Conservation (phyloP, 2,329 filamentous ascomycete species). For the Fusarium sacchari region DNA sequence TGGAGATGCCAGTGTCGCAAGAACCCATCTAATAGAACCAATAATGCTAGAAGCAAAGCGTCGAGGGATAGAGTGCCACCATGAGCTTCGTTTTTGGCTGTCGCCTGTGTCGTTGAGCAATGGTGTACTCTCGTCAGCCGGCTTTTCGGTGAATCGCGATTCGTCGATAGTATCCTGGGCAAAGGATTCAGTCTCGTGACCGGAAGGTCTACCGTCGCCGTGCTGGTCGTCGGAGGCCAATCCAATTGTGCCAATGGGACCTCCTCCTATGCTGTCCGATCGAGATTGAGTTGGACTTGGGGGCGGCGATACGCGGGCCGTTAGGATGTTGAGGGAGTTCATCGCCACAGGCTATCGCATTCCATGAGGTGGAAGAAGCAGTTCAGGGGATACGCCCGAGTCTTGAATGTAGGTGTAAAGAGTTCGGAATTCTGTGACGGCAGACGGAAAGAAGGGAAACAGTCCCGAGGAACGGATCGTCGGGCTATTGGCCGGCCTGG, state of each 20-base stretch:
- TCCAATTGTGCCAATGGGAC: slow-evolving; percentile 58
- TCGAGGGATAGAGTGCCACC: slow-evolving; percentile 70
- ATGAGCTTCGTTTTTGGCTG: slow-evolving; percentile 51
- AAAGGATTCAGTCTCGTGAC: slow-evolving; percentile 47
- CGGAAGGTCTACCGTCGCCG: slow-evolving; percentile 47
- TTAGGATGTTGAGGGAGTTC: slow-evolving; percentile 97
- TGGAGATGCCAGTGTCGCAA: slow-evolving; percentile 82
- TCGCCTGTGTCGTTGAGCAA: slow-evolving; percentile 57
- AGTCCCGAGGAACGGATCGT: slow-evolving; percentile 15
- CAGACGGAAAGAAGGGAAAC: slow-evolving; percentile 11
- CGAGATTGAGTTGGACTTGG: slow-evolving; percentile 66
- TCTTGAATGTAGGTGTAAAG: background rate
- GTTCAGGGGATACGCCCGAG: slow-evolving; percentile 6
- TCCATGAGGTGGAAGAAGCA: slow-evolving; percentile 60
- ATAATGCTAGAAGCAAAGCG: slow-evolving; percentile 78
- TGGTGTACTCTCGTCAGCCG: slow-evolving; percentile 71
- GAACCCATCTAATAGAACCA: slow-evolving; percentile 79
- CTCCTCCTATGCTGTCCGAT: slow-evolving; percentile 68
- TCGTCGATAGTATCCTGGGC: slow-evolving; percentile 52
- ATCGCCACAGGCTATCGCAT: slow-evolving; percentile 71
- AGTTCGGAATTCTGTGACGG: background rate
- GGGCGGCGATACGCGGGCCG: slow-evolving; percentile 78
- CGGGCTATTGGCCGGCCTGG: background rate
- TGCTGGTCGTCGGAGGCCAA: slow-evolving; percentile 53
- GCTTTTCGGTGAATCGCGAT: slow-evolving; percentile 51